Base-by-base conservation (phyloP, 768 basidiomycete genomes). In the Calocybe gangraenosa region DNA sequence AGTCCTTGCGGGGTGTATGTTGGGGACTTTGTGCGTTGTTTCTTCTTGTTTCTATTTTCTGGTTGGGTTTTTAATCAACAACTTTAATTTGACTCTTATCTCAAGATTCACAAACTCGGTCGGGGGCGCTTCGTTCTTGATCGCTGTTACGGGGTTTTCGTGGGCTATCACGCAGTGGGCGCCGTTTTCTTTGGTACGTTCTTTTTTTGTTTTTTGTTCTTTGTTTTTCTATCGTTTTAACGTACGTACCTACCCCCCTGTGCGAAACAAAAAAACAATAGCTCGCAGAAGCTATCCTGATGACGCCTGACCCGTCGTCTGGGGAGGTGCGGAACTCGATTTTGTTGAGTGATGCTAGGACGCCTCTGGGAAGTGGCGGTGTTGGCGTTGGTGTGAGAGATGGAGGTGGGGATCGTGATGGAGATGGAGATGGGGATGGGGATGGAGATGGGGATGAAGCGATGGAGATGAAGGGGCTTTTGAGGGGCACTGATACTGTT, bases 91-190 rank as follows among this genome's bases (percentile, higher is more conserved):
- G 14, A 40, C 6, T 43, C 14, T 25, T 20, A 25, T 38, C 33
- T 42, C 50, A 15, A 95, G 90, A 52, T 77, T 93, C 53, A 85
- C 82, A 2, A 73, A 78, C 7, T 80, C 74, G 13, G 85, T 93
- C 0, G 58, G 58, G 13, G 82, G 85, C 0, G 85, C 91, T 14
- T 92, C 87, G 0, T 45, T 82, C 10, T 73, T 97, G 48, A 79
- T 96, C 40, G 77, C 84, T 7, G 53, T 87, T 10, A 84, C 84
- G 6, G 95, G 95, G 0, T 85, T 96, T 55, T 85, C 88, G n/a
- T 96, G 88, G 90, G 92, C 92, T 4, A 75, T 97, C 41, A 79
- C 84, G 0, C 85, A 87, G 63, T 97, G 94, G 95, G 92, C 84
- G 2, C 94, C 94, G 2, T 95, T 91, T 65, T 82, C 92, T 0